Conservation (phyloP, 129 eudicot genomes). For the Escallonia rubra region DNA sequence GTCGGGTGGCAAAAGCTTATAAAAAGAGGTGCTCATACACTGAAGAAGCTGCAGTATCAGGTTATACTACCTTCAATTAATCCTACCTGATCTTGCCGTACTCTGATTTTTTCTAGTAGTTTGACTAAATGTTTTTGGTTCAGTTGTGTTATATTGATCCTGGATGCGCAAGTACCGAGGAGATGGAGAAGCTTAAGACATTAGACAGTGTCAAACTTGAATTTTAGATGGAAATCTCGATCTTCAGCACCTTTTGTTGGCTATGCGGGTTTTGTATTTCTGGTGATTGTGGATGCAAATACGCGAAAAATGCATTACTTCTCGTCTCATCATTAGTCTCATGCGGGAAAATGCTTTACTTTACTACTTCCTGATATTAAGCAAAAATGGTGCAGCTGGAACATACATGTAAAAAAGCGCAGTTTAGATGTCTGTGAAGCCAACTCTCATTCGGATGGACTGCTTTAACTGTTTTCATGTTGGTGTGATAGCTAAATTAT, state of each 20-base stretch:
- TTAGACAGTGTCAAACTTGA: conserved; percentile 50
- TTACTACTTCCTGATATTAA: too few species aligned
- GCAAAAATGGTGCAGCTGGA: too few species aligned
- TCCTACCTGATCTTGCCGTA: not conserved
- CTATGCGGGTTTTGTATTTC: too few species aligned
- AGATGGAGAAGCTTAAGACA: conserved; percentile 76
- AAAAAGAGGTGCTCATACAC: conserved; percentile 90
- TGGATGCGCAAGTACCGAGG: conserved; percentile 68
- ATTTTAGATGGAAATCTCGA: conserved; percentile 20
- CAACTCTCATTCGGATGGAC: too few species aligned
- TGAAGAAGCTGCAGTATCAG: conserved; percentile 81
- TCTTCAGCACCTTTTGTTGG: not conserved
- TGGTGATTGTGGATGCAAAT: too few species aligned
- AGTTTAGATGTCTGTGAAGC: too few species aligned
- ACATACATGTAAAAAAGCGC: too few species aligned
- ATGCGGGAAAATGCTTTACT: too few species aligned
- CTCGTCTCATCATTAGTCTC: too few species aligned
- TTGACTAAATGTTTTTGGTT: conserved; percentile 18
- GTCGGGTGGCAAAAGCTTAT: conserved; percentile 77
- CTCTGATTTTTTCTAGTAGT: not conserved
- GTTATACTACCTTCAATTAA: conserved; percentile 20
- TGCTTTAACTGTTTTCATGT: too few species aligned
- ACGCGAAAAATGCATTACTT: too few species aligned
- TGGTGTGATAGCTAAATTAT: not conserved
- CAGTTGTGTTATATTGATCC: conserved; percentile 84